These are phyloP conservation scores for Trametes punicea DNA, from an alignment of 768 basidiomycete species.

Conservation along the genomic window DNA sequence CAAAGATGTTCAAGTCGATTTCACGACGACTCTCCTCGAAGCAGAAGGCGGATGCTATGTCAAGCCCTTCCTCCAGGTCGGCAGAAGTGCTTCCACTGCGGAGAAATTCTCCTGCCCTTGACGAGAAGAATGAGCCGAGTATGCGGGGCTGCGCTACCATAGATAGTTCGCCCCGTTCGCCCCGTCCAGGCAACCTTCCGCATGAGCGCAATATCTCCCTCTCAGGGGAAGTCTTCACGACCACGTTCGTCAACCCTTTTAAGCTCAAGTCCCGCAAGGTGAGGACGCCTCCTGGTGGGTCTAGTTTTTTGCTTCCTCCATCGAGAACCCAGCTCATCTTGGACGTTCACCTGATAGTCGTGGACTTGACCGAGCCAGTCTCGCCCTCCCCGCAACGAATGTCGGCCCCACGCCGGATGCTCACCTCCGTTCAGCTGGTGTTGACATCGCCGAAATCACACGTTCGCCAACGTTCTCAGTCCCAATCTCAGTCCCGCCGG, in stretches of 20 bases:
- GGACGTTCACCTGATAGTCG: not conserved
- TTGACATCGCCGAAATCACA: not conserved
- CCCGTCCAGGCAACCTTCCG: not conserved
- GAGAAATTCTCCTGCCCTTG: not conserved
- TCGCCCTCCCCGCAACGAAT: slow-evolving; percentile 1
- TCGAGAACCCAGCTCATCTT: not conserved
- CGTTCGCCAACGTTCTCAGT: not conserved
- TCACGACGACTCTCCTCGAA: slow-evolving; percentile 5
- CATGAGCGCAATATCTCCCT: not conserved
- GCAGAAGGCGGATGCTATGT: not conserved
- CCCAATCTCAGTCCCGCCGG: slow-evolving; percentile 7
- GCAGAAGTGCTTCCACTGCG: not conserved
- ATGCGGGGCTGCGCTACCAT: not conserved
- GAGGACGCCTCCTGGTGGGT: slow-evolving; percentile 2
- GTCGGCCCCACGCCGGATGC: slow-evolving; percentile 3
- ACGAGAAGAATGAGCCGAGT: not conserved
- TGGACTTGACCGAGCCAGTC: not conserved
- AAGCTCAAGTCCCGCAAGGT: slow-evolving; percentile 1
- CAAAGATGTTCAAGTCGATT: slow-evolving; percentile 12
- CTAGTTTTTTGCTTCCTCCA: not conserved
- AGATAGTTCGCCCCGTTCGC: not conserved
- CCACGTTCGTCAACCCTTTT: slow-evolving; percentile 22
- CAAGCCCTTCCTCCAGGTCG: not conserved
- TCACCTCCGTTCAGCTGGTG: slow-evolving; percentile 8
- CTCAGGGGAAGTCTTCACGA: slow-evolving; percentile 10